phyloP scores from a whole-genome alignment of 192 early-diverging fungal species.

The Gigaspora rosea region DNA sequence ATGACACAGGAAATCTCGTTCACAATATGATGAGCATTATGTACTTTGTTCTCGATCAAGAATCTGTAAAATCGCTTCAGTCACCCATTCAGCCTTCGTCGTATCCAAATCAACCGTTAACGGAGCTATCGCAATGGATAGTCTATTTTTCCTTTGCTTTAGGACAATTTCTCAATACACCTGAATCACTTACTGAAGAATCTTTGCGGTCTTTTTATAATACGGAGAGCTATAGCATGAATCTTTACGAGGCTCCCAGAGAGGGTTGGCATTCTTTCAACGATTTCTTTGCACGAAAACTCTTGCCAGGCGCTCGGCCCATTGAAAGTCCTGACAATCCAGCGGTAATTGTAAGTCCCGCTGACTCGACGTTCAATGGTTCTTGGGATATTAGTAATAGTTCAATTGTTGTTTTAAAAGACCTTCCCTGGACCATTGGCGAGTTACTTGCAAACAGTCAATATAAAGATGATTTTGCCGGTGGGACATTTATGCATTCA shows the following conservation, averaged over 20 bases:
- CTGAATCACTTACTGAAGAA: slow-evolving; percentile 19
- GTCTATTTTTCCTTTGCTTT: neutral
- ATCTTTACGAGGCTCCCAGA: neutral
- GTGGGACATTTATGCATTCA: slow-evolving; percentile 26
- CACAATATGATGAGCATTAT: slow-evolving; percentile 17
- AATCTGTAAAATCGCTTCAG: neutral
- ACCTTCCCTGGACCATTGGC: neutral
- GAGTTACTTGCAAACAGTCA: slow-evolving; percentile 21
- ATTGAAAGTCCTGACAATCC: neutral
- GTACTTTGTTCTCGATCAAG: slow-evolving; percentile 18
- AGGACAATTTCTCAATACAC: slow-evolving; percentile 16
- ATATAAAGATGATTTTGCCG: neutral
- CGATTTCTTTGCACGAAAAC: slow-evolving; percentile 16
- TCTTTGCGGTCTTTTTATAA: slow-evolving; percentile 1
- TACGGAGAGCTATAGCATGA: neutral
- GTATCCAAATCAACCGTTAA: neutral
- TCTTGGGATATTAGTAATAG: neutral
- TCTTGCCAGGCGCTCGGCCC: slow-evolving; percentile 24
- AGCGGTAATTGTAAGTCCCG: slow-evolving; percentile 18
- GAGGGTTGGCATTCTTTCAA: slow-evolving; percentile 16
- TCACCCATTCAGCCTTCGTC: neutral
- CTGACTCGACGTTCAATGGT: slow-evolving; percentile 4
- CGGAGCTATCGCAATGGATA: neutral
- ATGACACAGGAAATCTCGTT: slow-evolving; percentile 18
- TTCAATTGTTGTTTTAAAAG: slow-evolving; percentile 4